phyloP scores from a whole-genome alignment of 1,284 basidiomycete genomes.

The Wolfiporia cocos region DNA sequence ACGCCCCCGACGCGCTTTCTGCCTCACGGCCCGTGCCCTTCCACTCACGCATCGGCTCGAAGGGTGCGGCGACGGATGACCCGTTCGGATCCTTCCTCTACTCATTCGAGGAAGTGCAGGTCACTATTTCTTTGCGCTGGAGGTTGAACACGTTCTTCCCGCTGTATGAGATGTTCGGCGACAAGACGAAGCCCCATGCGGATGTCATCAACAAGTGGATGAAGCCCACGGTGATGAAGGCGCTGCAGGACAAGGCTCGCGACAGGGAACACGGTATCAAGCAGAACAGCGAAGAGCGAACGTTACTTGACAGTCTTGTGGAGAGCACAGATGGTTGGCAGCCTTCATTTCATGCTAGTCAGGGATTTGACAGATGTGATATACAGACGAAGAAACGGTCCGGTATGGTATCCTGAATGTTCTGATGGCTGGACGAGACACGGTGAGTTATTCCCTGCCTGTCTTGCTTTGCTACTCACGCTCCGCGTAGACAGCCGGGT shows the following conservation, averaged over 20 bases:
- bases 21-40: constrained; percentile 23
- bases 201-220: constrained; percentile 28
- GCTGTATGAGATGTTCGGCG: constrained; percentile 26
- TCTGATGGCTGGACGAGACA: constrained; percentile 31
- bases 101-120: constrained; percentile 34
- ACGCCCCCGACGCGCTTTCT: constrained; percentile 23
- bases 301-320: constrained; percentile 31
- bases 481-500: constrained; percentile 23
- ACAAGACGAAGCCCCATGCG: constrained; percentile 25
- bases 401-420: constrained; percentile 32
- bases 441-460: constrained; percentile 19
- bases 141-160: constrained; percentile 28
- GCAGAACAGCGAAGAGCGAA: constrained; percentile 12
- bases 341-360: constrained; percentile 28
- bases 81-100: constrained; percentile 28
- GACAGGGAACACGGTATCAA: constrained; percentile 8
- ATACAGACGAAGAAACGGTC: constrained; percentile 13
- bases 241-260: constrained; percentile 23
- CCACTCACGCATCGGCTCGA: constrained; percentile 9
- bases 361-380: constrained; percentile 23
- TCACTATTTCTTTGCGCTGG: constrained; percentile 23
- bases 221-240: constrained; percentile 36
- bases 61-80: constrained; percentile 4
- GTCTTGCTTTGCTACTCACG: background rate
- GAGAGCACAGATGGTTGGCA: constrained; percentile 16